Evolutionary conservation across 2,329 filamentous ascomycete species (phyloP), one percentile per base, ranked within the genome.

Genomic region (Mycosphaerella sp.): DNA sequence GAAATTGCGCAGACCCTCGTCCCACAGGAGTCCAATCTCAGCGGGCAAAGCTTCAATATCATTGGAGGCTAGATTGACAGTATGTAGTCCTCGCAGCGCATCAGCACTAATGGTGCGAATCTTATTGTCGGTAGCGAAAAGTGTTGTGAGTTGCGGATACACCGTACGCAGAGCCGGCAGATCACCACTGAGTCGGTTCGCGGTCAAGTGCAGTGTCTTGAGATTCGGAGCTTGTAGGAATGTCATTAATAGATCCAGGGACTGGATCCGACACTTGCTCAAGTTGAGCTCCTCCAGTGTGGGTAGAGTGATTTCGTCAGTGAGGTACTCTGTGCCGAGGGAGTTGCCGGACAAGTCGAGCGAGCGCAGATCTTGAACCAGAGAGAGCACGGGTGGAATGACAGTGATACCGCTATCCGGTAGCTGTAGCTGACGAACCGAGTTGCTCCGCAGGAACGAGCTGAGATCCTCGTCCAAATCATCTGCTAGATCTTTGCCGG

Each of bases 61-160:
- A 66, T 97, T 97, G 70, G 89, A 91, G 60, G 82, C 83, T 7
- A 89, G 82, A 67, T 95, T 89, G 2, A 95, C 81, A 4, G 86
- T 80, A 59, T 82, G 82, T 53, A 96, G 69, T 0, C 92, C 91
- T 48, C 79, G 78, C 38, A 96, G 82, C 8, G 83, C 77, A 8
- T 89, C 85, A 0, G 88, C 84, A 1, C 86, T 80, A 44, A 70
- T 51, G 11, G 86, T 84, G 5, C 79, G 76, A 47, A 96, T 79
- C 59, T 84, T 83, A 68, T 97, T 97, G 70, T 95, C 89, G 3
- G 84, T 81, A 1, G 83, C 85, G 14, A 92, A 74, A 8, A 97
- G 75, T 0, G 86, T 81, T 1, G 78, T 79, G 41, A 96, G 76
- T 6, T 75, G 77, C 0, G 89, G 88, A 67, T 89, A 96, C 1